Evolutionary conservation across 2,329 filamentous ascomycete species (phyloP), one percentile per base, ranked within the genome.

Genomic region (Fusarium humuli): DNA sequence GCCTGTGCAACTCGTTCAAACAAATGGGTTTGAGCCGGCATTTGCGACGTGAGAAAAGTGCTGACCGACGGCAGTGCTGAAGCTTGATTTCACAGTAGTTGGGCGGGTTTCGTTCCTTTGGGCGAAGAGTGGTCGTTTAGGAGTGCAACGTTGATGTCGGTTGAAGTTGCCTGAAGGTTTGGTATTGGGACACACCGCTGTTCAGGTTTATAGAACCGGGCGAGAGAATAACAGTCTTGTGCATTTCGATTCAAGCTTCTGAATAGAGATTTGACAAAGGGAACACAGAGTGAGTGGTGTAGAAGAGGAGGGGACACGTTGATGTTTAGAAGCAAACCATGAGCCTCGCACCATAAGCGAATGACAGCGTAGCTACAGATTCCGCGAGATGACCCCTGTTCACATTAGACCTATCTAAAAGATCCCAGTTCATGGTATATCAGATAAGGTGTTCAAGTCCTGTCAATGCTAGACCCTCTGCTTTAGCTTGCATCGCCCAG

Each of bases 131-230:
- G 27, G 42, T n/a, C 34, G 34, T 48, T 67, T 55, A 34, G 40
- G 40, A 53, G 60, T 71, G 63, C 30, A 55, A 71, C 69, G 45
- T 57, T 61, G 27, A 41, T 48, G 49, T 71, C 69, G 69, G 69
- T 52, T 63, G 48, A 45, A 70, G 65, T 72, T 71, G 69, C 69
- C 61, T 29, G 48, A 44, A 49, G 55, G n/a, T 30, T 20, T 25
- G 7, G 20, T 4, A 30, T 42, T 14, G 37, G 42, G 37, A 25
- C 46, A 60, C 60, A 57, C 49, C 61, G 57, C 57, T 42, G 9
- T 54, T 69, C 54, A 37, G 27, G 25, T 57, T 22, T 25, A 44
- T 55, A 18, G n/a, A 7, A 12, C 7, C 25, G 16, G 9, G n/a
- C 7, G 22, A 30, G 23, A 29, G 40, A 32, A 25, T 2, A 37